These are phyloP conservation scores for Endocalyx cinctus DNA, from an alignment of 2,329 filamentous ascomycete genomes.

Conservation along the genomic window DNA sequence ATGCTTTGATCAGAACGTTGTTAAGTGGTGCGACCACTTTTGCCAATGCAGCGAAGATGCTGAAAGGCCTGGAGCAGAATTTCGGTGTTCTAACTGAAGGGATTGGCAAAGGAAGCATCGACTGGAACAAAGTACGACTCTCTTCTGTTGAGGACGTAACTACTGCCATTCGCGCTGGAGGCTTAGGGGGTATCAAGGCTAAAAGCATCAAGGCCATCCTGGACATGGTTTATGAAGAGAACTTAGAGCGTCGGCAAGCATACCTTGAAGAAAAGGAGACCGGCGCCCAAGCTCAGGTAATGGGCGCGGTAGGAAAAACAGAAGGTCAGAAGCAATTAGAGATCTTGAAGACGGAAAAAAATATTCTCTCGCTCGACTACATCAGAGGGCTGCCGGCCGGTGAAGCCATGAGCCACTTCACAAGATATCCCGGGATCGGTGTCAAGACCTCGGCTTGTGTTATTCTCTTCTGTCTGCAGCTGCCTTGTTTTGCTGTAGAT, in stretches of 20 bases:
- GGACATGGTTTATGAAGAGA: slow-evolving; percentile 66
- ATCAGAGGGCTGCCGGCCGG: slow-evolving; percentile 40
- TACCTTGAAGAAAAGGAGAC: slow-evolving; percentile 39
- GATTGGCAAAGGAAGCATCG: slow-evolving; percentile 64
- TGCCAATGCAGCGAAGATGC: slow-evolving; percentile 55
- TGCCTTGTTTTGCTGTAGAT: slow-evolving; percentile 53
- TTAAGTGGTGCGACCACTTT: slow-evolving; percentile 48
- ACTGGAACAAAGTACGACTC: slow-evolving; percentile 67
- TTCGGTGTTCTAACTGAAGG: slow-evolving; percentile 62
- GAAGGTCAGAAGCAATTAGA: slow-evolving; percentile 51
- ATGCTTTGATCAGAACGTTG: slow-evolving; percentile 49
- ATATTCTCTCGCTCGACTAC: slow-evolving; percentile 54
- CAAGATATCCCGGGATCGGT: slow-evolving; percentile 48
- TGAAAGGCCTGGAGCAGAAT: slow-evolving; percentile 57
- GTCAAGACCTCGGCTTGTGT: slow-evolving; percentile 55
- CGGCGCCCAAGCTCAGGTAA: slow-evolving; percentile 36
- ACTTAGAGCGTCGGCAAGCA: slow-evolving; percentile 41
- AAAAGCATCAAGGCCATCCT: slow-evolving; percentile 70
- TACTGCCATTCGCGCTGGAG: slow-evolving; percentile 65
- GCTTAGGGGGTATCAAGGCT: slow-evolving; percentile 66
- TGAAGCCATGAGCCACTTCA: slow-evolving; percentile 46
- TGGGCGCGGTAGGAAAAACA: slow-evolving; percentile 34
- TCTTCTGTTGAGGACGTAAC: slow-evolving; percentile 58
- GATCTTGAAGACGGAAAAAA: slow-evolving; percentile 50
- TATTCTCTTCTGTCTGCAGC: slow-evolving; percentile 49